Conservation (phyloP, 495 filamentous ascomycete genomes). For the Copromyces sp. region DNA sequence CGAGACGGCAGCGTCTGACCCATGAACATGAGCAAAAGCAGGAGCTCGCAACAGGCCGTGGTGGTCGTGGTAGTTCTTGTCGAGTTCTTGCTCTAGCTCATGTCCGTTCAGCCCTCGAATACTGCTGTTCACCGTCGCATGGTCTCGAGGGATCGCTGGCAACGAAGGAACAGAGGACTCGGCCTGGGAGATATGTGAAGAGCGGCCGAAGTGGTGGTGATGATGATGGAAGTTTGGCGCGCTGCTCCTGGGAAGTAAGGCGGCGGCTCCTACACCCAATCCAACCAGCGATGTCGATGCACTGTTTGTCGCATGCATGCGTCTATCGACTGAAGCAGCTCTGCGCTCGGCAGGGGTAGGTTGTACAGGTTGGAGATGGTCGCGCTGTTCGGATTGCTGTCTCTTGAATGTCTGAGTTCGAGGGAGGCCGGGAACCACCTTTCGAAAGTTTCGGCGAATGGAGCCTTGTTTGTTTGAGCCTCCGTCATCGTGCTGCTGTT, state of each 20-base stretch:
- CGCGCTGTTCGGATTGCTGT: slow-evolving; percentile 68
- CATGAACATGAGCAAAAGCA: neutral
- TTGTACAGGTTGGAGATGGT: slow-evolving; percentile 55
- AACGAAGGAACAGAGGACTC: slow-evolving; percentile 11
- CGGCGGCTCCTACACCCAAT: slow-evolving; percentile 1
- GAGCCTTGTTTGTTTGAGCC: slow-evolving; percentile 7
- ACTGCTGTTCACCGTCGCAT: slow-evolving; percentile 9
- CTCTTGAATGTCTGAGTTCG: slow-evolving; percentile 66
- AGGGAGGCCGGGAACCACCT: slow-evolving; percentile 71
- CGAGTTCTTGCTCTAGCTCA: slow-evolving; percentile 7
- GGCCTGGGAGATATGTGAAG: neutral
- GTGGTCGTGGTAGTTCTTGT: slow-evolving; percentile 3
- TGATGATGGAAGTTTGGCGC: slow-evolving; percentile 31
- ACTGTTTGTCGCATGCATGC: slow-evolving; percentile 28
- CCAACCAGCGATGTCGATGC: slow-evolving; percentile 7
- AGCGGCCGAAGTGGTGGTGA: slow-evolving; percentile 13
- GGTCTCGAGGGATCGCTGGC: slow-evolving; percentile 24
- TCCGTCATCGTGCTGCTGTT: slow-evolving; percentile 8
- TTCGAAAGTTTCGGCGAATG: slow-evolving; percentile 48
- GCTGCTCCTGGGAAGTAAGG: slow-evolving; percentile 30
- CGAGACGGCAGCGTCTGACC: slow-evolving; percentile 15
- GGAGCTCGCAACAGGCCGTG: neutral
- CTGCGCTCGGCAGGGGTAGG: slow-evolving; percentile 56
- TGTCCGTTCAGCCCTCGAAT: slow-evolving; percentile 8
- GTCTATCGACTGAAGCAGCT: slow-evolving; percentile 63